Base-by-base conservation (phyloP, 108 stramenopile genomes). In the Pseudonitzschia delicatissima region DNA sequence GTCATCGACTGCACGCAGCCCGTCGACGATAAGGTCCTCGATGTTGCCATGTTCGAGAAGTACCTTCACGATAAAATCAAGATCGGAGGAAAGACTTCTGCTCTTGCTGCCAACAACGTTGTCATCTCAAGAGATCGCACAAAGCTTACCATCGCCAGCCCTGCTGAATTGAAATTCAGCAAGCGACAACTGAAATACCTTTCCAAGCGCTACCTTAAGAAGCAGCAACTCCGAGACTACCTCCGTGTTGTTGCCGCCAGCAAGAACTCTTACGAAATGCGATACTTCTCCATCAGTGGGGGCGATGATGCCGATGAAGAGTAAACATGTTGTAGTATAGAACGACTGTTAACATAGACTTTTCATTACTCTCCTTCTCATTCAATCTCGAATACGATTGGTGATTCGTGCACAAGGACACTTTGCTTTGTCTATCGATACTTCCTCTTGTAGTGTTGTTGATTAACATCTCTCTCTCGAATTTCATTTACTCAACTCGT, bases 111-210 rank as follows among this genome's bases (percentile, higher is more conserved):
- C 55, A 85, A 83, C 70, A 80, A 81, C 61, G 94, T 99, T 63
- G 79, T 77, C 33, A 91, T 99, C 69, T 51, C 83, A 45, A 78
- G 87, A 45, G 98, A 99, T 63, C 82, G 88, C 61, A 95, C 93
- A 61, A 95, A 97, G 83, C 62, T 96, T 70, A 90, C 90, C 32
- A 83, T 99, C 66, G 73, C 87, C 28, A 85, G 88, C 33, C 87
- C 92, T 3, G 82, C 92, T n/a, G 96, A 97, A 40, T 77, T 96
- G 20, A 79, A 81, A 42, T 91, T 98, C 76, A 90, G 93, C 62
- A 99, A 99, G 88, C 90, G 98, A 64, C 98, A 99, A 81, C 77
- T 99, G 42, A 99, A 99, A 79, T 99, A 98, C 83, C 82, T 99
- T 20, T 83, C 95, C 64, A 99, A 99, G 92, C 91, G 97, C 74